Conservation (phyloP, 2,329 filamentous ascomycete species). For the Chrysosporium keratinophilum region DNA sequence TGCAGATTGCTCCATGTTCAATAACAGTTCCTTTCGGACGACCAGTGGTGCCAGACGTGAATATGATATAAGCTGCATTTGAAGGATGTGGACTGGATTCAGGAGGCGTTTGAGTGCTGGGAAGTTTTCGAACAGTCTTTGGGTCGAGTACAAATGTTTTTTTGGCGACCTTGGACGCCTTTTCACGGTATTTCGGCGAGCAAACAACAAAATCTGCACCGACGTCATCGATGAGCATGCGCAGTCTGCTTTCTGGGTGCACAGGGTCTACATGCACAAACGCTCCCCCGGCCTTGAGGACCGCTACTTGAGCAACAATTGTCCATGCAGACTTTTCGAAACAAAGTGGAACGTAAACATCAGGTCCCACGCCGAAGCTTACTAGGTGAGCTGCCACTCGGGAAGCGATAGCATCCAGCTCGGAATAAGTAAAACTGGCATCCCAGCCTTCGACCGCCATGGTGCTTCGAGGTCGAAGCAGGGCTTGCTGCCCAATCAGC, state of each 20-base stretch:
- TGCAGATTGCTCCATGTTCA: constrained; percentile 49
- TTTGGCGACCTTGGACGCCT: constrained; percentile 23
- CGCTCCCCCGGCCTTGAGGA: constrained; percentile 35
- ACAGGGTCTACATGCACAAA: constrained; percentile 35
- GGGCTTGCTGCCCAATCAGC: constrained; percentile 29
- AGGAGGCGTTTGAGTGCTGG: constrained; percentile 18
- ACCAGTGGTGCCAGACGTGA: constrained; percentile 48
- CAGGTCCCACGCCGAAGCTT: constrained; percentile 31
- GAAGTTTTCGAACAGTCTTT: constrained; percentile 22
- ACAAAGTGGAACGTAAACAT: constrained; percentile 31
- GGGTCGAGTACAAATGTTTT: constrained; percentile 24
- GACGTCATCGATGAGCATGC: constrained; percentile 29
- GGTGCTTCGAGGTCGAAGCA: constrained; percentile 24
- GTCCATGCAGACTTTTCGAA: constrained; percentile 39
- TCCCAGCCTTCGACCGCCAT: constrained; percentile 21
- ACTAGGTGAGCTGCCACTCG: constrained; percentile 30
- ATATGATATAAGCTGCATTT: constrained; percentile 49
- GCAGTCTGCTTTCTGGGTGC: constrained; percentile 30
- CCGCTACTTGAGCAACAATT: constrained; percentile 33
- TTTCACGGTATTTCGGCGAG: constrained; percentile 24
- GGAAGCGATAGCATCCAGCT: constrained; percentile 31
- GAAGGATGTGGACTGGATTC: constrained; percentile 16
- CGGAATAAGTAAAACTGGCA: constrained; percentile 27
- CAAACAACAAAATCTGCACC: constrained; percentile 27
- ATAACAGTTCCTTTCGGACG: constrained; percentile 53